Evolutionary conservation across 2,329 filamentous ascomycete genomes (phyloP).

Genomic region (Monilinia vaccinii-corymbosi): DNA sequence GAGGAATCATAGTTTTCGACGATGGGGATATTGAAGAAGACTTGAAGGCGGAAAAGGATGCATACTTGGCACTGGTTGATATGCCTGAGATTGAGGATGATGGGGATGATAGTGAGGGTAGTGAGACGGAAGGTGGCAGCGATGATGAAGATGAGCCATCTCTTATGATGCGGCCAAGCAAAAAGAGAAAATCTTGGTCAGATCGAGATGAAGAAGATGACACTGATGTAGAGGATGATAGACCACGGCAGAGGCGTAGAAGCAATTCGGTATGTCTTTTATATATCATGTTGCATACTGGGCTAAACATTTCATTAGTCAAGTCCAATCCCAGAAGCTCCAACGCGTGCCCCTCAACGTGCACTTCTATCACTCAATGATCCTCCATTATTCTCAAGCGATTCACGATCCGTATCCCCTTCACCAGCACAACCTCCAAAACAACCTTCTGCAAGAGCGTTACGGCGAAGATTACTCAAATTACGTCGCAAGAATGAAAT

Average conservation of each 20-base stretch:
- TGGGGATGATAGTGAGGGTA: slow-evolving; percentile 41
- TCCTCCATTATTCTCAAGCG: slow-evolving; percentile 37
- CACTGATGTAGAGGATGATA: slow-evolving; percentile 55
- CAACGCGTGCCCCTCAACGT: slow-evolving; percentile 49
- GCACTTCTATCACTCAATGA: slow-evolving; percentile 49
- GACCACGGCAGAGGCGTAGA: slow-evolving; percentile 69
- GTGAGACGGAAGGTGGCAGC: slow-evolving; percentile 46
- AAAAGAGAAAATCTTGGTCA: slow-evolving; percentile 75
- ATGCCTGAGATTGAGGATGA: slow-evolving; percentile 76
- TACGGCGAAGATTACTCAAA: slow-evolving; percentile 65
- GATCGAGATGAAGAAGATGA: slow-evolving; percentile 57
- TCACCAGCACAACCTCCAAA: slow-evolving; percentile 50
- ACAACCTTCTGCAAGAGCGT: slow-evolving; percentile 58
- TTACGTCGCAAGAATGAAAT: slow-evolving; percentile 70
- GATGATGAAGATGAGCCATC: slow-evolving; percentile 41
- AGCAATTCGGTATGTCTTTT: slow-evolving; percentile 68
- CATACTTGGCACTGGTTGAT: slow-evolving; percentile 75
- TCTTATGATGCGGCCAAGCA: slow-evolving; percentile 44
- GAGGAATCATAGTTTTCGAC: slow-evolving; percentile 89
- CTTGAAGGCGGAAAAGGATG: slow-evolving; percentile 62
- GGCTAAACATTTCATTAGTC: slow-evolving; percentile 36
- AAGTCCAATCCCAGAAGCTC: slow-evolving; percentile 56
- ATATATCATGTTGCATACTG: slow-evolving; percentile 14
- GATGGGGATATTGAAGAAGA: slow-evolving; percentile 92
- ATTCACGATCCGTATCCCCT: slow-evolving; percentile 33